Evolutionary conservation across 2,329 filamentous ascomycete genomes (phyloP).

Genomic region (Talaromyces sp.): DNA sequence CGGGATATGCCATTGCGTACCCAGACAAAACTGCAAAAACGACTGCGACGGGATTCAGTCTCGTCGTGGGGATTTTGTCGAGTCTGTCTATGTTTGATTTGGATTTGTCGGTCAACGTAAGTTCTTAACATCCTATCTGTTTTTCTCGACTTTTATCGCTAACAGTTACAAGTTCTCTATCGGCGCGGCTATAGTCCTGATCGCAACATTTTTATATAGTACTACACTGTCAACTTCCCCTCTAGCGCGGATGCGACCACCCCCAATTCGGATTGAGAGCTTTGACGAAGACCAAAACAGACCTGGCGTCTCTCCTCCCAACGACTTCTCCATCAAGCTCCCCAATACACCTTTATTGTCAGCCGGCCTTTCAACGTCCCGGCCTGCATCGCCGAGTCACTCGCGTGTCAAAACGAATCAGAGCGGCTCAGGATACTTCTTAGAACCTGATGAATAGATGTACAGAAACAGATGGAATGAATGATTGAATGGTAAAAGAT

Average conservation of each 20-base stretch:
- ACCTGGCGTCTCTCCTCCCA: slow-evolving; percentile 30
- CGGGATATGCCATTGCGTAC: slow-evolving; percentile 76
- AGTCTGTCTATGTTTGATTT: slow-evolving; percentile 86
- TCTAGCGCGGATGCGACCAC: slow-evolving; percentile 40
- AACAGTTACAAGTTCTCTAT: slow-evolving; percentile 67
- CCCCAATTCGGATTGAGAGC: slow-evolving; percentile 58
- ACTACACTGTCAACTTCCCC: slow-evolving; percentile 47
- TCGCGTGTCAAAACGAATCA: slow-evolving; percentile 40
- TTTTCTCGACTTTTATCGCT: neutral
- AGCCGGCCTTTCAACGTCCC: slow-evolving; percentile 50
- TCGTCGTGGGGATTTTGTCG: slow-evolving; percentile 79
- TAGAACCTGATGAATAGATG: slow-evolving; percentile 28
- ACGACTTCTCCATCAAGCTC: slow-evolving; percentile 48
- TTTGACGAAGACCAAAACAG: slow-evolving; percentile 60
- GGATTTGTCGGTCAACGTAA: slow-evolving; percentile 66
- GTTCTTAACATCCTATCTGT: slow-evolving; percentile 33
- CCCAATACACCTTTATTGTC: slow-evolving; percentile 47
- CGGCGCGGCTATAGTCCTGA: slow-evolving; percentile 74
- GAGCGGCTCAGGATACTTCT: slow-evolving; percentile 38
- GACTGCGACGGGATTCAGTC: slow-evolving; percentile 88
- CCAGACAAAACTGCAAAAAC: slow-evolving; percentile 91
- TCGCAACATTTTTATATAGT: slow-evolving; percentile 82
- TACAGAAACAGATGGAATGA: neutral
- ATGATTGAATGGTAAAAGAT: slow-evolving; percentile 17
- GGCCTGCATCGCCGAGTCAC: slow-evolving; percentile 51